Base-by-base conservation (phyloP, 176 grass and related monocot species). In the Oryza glaberrima region DNA sequence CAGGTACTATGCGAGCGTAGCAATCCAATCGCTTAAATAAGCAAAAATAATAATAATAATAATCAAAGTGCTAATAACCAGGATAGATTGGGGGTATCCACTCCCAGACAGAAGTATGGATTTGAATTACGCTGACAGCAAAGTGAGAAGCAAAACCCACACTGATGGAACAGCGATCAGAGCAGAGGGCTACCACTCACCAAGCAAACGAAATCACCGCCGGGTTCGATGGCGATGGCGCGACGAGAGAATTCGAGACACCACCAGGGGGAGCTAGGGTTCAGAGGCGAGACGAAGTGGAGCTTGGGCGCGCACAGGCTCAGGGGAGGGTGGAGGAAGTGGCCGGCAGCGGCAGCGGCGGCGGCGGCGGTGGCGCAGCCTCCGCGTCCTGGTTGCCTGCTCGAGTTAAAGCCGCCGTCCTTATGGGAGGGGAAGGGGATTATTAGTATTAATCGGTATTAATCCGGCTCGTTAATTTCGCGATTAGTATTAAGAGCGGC, bases 331-430 rank as follows among this genome's bases (percentile, higher is more conserved):
- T 1, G 66, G 30, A 44, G 11, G 47, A 20, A 54, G 81, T 65
- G 70, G 41, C 23, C 52, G 70, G 81, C 64, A 70, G 30, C 52
- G 17, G 22, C 70, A 41, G 81, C 64, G 81, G 11, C 51, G 28
- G 13, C 17, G 7, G 54, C 70, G 13, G 81, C 70, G 63, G 47
- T 6, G 70, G 70, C 60, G 15, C 19, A 15, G 12, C n/a, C 51
- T 17, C 45, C 71, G 7, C 36, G 10, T 11, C 11, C 45, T 4
- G 54, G 15, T 3, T 26, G 20, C 13, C 71, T 30, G 80, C 52
- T 72, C 61, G 61, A 82, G 80, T 30, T 75, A 75, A 75, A 48
- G 26, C 70, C 70, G 41, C 70, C 70, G 41, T 65, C 40, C 64
- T 35, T 49, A 48, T 61, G 13, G 80, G 68, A 51, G 23, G 80